Base-by-base conservation (phyloP, 768 basidiomycete species). In the Pisolithus microcarpus region DNA sequence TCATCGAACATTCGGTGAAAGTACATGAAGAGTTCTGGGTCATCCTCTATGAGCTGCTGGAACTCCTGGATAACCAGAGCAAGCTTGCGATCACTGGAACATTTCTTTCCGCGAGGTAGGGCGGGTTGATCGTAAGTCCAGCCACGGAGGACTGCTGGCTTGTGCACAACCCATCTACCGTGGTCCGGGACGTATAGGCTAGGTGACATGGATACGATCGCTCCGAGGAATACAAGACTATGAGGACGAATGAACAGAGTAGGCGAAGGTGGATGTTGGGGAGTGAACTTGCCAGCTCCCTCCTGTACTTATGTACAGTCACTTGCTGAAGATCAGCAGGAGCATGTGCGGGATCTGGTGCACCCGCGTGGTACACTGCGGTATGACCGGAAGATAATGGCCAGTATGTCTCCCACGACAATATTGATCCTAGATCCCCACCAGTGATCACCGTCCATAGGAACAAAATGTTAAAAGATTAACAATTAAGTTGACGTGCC, bases 1-100 rank as follows among this genome's bases (percentile, higher is more conserved):
- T 48, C 38, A 21, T 64, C 61, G 47, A 71, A 70, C 71, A 70
- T 71, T 46, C 63, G 59, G 37, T 64, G 59, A 53, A 72, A 70
- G 5, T 61, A 63, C 62, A 66, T 64, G 52, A 54, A 65, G n/a
- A 68, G 42, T 11, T 60, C 52, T 10, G 53, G 44, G 38, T 63
- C 62, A 21, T 42, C 52, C 43, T 68, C 67, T 45, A 67, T 70
- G 43, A 66, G 40, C 13, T 51, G 37, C 39, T 64, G 51, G 56
- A 70, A 66, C 18, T 69, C 64, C 45, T 63, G 44, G 30, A 49
- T 49, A 11, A 50, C 52, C 9, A 48, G 52, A 16, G 38, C 13
- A 74, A 73, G 58, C 10, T 31, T 4, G 11, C 18, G 19, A 24
- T 13, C 28, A 24, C 8, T 30, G 24, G 10, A 9, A 21, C 19